Base-by-base conservation (phyloP, 148 eudicot species). In the Chenopodium berlandieri region DNA sequence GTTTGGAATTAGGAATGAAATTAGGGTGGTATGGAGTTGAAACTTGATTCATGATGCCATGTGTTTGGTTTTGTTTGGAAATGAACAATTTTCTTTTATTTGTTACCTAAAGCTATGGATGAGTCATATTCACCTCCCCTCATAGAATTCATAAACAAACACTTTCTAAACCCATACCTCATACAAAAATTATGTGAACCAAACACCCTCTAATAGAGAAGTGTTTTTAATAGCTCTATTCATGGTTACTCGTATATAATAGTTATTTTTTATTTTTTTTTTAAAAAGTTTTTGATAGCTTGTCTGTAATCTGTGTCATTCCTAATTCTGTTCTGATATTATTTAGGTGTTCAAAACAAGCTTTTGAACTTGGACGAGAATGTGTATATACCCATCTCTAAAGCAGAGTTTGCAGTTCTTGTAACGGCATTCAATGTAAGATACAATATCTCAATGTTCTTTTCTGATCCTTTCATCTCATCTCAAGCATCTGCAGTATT, bases 391-490 rank as follows among this genome's bases (percentile, higher is more conserved):
- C 99, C 99, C 62, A 76, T 96, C 78, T 68, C 99, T 31, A 96
- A 87, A 88, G 99, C 92, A 73, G 99, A 96, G 91, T 90, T 84
- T 82, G 82, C 99, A 9, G 89, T 96, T 88, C 93, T 96, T 63
- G 64, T 85, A 22, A 88, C 95, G 30, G 90, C 93, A 56, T 96
- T 96, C 87, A 96, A 94, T 73, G 99, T 96, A 91, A 82, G 91
- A 63, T 73, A 16, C 52, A 13, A 23, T 63, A 56, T 75, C 22
- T 65, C 31, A 31, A 16, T 50, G 31, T 77, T 71, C 34, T 9
- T 20, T 9, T 60, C 76, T 30, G 34, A 9, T 16, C 62, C 62
- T 56, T 71, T 62, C 11, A 19, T 46, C 65, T 54, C 23, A 69
- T 25, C 62, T 30, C 54, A 6, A 40, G 27, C 77, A 20, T 65